Conservation (phyloP, 116 monocot genomes). For the Cymodocea nodosa region DNA sequence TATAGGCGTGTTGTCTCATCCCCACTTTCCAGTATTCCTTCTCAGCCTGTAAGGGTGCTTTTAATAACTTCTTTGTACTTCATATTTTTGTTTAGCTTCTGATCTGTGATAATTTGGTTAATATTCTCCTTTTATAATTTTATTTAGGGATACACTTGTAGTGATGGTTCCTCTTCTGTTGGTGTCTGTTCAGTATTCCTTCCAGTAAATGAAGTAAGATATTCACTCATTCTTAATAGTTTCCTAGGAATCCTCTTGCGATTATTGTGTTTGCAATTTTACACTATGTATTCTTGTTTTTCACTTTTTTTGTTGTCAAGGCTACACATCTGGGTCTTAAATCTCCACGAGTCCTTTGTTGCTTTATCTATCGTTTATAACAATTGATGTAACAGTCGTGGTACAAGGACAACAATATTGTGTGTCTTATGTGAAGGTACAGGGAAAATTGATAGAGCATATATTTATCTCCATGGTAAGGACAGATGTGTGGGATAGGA, state of each 20-base stretch:
- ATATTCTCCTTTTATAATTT: not conserved
- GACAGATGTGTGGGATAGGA: too few relatives aligned
- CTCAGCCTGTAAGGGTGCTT: constrained; percentile 32
- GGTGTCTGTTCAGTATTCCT: constrained; percentile 42
- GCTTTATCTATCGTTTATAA: too few relatives aligned
- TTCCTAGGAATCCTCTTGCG: not conserved
- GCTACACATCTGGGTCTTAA: not conserved
- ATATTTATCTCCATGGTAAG: too few relatives aligned
- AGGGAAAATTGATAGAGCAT: too few relatives aligned
- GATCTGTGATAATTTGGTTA: not conserved
- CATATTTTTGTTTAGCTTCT: not conserved
- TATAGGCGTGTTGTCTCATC: constrained; percentile 57
- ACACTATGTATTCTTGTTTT: too few relatives aligned
- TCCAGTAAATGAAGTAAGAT: constrained; percentile 42
- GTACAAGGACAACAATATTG: too few relatives aligned
- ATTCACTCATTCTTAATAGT: not conserved
- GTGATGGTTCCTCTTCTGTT: constrained; percentile 46
- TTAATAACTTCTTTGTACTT: not conserved
- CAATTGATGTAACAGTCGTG: too few relatives aligned
- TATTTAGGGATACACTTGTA: constrained; percentile 36
- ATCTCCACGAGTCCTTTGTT: not conserved
- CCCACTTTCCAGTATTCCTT: constrained; percentile 39
- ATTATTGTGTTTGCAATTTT: not conserved
- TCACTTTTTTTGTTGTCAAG: too few relatives aligned
- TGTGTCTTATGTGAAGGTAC: too few relatives aligned